Base-by-base conservation (phyloP, 1,284 basidiomycete genomes). In the Caloboletus firmus region DNA sequence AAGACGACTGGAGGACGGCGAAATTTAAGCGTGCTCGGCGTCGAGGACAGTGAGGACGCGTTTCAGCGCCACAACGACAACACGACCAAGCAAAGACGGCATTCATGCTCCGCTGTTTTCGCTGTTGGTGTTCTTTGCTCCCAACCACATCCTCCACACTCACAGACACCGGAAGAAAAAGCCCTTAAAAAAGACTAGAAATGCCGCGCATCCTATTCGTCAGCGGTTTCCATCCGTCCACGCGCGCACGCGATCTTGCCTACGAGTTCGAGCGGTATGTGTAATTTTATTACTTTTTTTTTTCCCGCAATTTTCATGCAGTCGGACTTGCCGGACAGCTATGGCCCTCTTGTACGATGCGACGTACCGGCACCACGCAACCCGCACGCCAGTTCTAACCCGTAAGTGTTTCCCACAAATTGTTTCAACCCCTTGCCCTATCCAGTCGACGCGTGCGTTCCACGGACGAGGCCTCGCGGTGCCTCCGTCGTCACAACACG, bases 281-380 rank as follows among this genome's bases (percentile, higher is more conserved):
- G 39, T 2, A 4, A 2, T 11, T 31, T 12, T 12, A 1, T 28
- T 13, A 18, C 35, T 40, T 49, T 44, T 49, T 37, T 44, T 56
- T 43, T 51, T 49, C 11, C 9, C 39, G 12, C 34, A 43, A 45
- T 41, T 50, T 56, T 51, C 15, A 45, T 40, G 39, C 18, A 55
- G 9, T 42, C 31, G 9, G 31, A 53, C 41, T 44, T n/a, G 1
- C 10, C 20, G 32, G 17, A 30, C 43, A 91, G 89, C 55, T 91
- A 77, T 60, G 89, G 89, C 22, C 85, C 85, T 52, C 79, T 91
- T 41, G 79, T 91, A 56, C 87, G 92, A 59, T 95, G 92, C 73
- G 92, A 95, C 69, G 91, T 95, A 24, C 92, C 92, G 15, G 92
- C 92, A 3, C 89, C 89, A 4, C 83, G 89, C 60, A 87, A 88